Percentiles rank a stretch among this genome's conserved stretches.
phyloP scores from a whole-genome alignment of 345 rosid genomes.

The Kernera saxatilis region DNA sequence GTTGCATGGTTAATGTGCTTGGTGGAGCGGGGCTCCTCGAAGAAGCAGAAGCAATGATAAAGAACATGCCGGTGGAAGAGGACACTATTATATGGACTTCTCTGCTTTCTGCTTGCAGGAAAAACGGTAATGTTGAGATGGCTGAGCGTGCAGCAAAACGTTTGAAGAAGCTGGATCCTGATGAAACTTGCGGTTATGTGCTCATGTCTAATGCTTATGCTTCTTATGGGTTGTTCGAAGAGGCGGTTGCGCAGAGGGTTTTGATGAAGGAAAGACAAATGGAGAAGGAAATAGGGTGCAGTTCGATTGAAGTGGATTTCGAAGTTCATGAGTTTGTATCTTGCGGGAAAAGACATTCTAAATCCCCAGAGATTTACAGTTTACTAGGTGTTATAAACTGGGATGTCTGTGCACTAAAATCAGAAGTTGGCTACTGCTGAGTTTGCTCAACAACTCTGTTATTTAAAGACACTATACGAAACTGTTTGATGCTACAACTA shows the following conservation, averaged over 20 bases:
- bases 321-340: slow-evolving; percentile 80
- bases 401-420: neutral
- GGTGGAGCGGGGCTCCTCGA: slow-evolving; percentile 57
- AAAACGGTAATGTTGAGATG: slow-evolving; percentile 45
- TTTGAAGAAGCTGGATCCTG: slow-evolving; percentile 45
- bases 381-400: slow-evolving; percentile 35
- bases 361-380: slow-evolving; percentile 45
- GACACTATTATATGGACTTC: slow-evolving; percentile 65
- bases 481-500: slow-evolving; percentile 2
- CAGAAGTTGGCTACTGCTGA: slow-evolving; percentile 10
- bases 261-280: slow-evolving; percentile 47
- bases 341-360: slow-evolving; percentile 58
- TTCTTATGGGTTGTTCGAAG: slow-evolving; percentile 39
- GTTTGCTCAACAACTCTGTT: neutral
- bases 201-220: slow-evolving; percentile 71
- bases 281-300: slow-evolving; percentile 68
- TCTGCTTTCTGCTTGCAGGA: slow-evolving; percentile 57
- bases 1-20: slow-evolving; percentile 58
- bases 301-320: slow-evolving; percentile 65
- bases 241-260: slow-evolving; percentile 54
- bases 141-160: slow-evolving; percentile 51
- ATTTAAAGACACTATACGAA: neutral
- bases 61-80: slow-evolving; percentile 44
- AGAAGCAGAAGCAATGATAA: slow-evolving; percentile 60
- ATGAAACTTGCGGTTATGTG: slow-evolving; percentile 56